Evolutionary conservation across 192 early-diverging fungal species (phyloP).

Genomic region (Spizellomyces sp.): DNA sequence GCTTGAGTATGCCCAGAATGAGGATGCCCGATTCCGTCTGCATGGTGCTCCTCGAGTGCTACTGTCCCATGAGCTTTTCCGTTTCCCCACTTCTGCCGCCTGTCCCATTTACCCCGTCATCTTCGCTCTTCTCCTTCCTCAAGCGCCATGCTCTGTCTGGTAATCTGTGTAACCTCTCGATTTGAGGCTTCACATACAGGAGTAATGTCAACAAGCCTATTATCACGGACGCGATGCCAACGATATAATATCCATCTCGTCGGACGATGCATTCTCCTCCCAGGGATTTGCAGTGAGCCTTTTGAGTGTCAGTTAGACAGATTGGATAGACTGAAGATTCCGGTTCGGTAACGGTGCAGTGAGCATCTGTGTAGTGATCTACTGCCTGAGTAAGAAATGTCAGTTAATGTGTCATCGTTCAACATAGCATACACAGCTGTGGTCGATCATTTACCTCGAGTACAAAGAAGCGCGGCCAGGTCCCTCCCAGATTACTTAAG

Average conservation of each 20-base stretch:
- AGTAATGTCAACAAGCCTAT: conserved; percentile 54
- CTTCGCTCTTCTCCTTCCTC: conserved; percentile 45
- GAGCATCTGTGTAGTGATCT: conserved; percentile 83
- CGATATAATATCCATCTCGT: conserved; percentile 89
- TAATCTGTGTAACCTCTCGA: conserved; percentile 36
- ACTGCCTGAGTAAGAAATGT: conserved; percentile 59
- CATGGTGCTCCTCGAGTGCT: no score
- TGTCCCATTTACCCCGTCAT: not conserved
- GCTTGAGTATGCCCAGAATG: no score
- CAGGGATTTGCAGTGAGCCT: conserved; percentile 58
- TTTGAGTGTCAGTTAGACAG: conserved; percentile 68
- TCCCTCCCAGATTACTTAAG: conserved; percentile 94
- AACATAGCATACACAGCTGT: no score
- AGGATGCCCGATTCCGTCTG: no score
- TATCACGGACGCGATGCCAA: conserved; percentile 69
- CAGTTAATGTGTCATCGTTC: no score
- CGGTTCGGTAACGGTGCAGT: conserved; percentile 59
- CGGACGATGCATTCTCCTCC: conserved; percentile 69
- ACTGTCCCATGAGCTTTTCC: no score
- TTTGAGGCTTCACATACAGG: conserved; percentile 36
- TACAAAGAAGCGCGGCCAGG: conserved; percentile 94
- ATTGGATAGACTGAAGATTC: conserved; percentile 47
- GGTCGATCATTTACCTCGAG: conserved; percentile 45
- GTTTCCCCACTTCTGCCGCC: no score
- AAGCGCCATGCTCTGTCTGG: conserved; percentile 46